Percentiles rank a stretch among this genome's conserved stretches.
phyloP scores from a whole-genome alignment of 345 rosid species.

The Moringa oleifera region DNA sequence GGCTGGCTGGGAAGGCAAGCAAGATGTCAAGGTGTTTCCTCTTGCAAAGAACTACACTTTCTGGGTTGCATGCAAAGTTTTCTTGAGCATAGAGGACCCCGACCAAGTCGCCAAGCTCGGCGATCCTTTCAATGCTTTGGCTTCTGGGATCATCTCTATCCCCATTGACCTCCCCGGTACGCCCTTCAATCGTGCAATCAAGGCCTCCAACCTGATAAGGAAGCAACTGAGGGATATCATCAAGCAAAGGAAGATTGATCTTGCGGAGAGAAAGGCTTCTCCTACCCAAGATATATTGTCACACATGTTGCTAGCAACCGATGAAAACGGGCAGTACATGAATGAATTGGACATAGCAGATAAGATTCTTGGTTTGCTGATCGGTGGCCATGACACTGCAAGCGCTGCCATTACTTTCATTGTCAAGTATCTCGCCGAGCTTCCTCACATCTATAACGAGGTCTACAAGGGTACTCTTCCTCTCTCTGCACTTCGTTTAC shows the following conservation, averaged over 20 bases:
- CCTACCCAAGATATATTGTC: constrained; percentile 21
- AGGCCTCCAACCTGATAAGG: constrained; percentile 16
- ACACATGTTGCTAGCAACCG: constrained; percentile 15
- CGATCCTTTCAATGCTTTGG: constrained; percentile 14
- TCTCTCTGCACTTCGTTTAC: too few relatives aligned
- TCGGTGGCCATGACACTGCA: constrained; percentile 33
- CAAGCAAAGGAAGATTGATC: constrained; percentile 20
- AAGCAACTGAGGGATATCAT: constrained; percentile 18
- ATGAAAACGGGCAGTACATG: constrained; percentile 9
- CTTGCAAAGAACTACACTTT: constrained; percentile 32
- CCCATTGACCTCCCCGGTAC: constrained; percentile 31
- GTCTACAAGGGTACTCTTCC: constrained; percentile 26
- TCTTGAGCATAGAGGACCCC: constrained; percentile 29
- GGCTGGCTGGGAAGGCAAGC: constrained; percentile 25
- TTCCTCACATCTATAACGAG: constrained; percentile 24
- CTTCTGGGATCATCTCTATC: constrained; percentile 14
- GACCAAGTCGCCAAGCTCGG: constrained; percentile 9
- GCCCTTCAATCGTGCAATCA: constrained; percentile 21
- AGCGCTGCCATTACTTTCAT: constrained; percentile 28
- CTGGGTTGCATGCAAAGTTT: constrained; percentile 28
- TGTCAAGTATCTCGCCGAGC: constrained; percentile 27
- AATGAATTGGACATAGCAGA: constrained; percentile 23
- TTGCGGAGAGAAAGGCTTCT: constrained; percentile 8
- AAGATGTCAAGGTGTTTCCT: constrained; percentile 24
- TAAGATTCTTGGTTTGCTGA: constrained; percentile 26